phyloP scores from a whole-genome alignment of 805 yeast species.

The Starmera pachycereana region DNA sequence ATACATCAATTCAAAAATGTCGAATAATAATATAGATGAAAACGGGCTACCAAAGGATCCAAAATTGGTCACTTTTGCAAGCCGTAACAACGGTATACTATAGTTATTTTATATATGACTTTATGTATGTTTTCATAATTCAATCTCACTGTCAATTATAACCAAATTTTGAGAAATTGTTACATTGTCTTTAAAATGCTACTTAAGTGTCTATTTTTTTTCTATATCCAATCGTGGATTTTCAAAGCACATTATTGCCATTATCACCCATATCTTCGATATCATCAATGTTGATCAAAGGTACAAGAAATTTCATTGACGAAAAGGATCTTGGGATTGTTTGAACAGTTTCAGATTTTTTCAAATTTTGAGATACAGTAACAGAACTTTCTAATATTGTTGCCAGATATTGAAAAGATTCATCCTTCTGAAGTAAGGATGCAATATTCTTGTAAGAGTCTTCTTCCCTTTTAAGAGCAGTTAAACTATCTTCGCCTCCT shows the following conservation, averaged over 20 bases:
- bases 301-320: conserved; percentile 26
- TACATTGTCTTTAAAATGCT: not conserved
- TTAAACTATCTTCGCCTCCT: not conserved
- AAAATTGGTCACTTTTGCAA: conserved; percentile 39
- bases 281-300: conserved; percentile 19
- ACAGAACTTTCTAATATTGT: conserved; percentile 20
- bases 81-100: no score
- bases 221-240: conserved; percentile 10
- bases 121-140: no score
- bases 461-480: no score
- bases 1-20: conserved; percentile 36
- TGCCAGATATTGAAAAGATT: conserved; percentile 36
- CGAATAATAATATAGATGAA: conserved; percentile 42
- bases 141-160: no score
- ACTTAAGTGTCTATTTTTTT: conserved; percentile 1
- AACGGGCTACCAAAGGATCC: conserved; percentile 67
- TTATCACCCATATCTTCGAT: conserved; percentile 3
- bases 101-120: no score
- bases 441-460: no score
- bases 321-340: conserved; percentile 21
- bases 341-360: conserved; percentile 8
- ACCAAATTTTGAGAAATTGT: no score
- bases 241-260: no score
- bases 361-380: conserved; percentile 2
- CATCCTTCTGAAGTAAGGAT: conserved; percentile 15